Conservation (phyloP, 2,329 filamentous ascomycete species). For the Arachnomyces sp. region DNA sequence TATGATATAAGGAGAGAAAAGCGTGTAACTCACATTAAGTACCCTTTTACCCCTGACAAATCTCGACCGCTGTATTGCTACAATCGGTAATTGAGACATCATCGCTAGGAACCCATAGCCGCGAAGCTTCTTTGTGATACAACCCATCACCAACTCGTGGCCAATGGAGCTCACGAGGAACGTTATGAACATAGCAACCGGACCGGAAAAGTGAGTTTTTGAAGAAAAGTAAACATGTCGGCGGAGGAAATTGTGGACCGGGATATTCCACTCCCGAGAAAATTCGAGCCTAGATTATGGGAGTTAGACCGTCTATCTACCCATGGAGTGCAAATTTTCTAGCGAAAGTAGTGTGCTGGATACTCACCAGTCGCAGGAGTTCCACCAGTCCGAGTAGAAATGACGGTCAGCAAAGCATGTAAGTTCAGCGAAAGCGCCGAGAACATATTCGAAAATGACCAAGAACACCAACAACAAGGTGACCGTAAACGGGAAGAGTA, state of each 20-base stretch:
- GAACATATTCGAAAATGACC: constrained; percentile 94
- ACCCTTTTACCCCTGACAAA: constrained; percentile 68
- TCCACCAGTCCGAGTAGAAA: constrained; percentile 77
- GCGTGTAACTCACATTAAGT: constrained; percentile 54
- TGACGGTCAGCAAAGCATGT: constrained; percentile 88
- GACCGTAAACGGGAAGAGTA: constrained; percentile 96
- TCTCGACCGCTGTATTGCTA: constrained; percentile 76
- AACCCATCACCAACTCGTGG: constrained; percentile 94
- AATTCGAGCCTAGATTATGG: constrained; percentile 71
- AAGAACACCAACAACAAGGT: constrained; percentile 93
- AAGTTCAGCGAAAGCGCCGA: constrained; percentile 91
- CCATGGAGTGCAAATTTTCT: constrained; percentile 49
- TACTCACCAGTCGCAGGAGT: constrained; percentile 45
- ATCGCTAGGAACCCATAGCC: constrained; percentile 91
- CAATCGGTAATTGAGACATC: constrained; percentile 94
- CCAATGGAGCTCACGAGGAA: constrained; percentile 84
- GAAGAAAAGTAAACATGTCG: constrained; percentile 88
- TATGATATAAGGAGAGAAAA: not conserved
- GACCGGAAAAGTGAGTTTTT: constrained; percentile 65
- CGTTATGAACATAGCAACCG: constrained; percentile 76
- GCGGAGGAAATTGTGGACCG: constrained; percentile 89
- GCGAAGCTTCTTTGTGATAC: constrained; percentile 92
- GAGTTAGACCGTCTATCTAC: constrained; percentile 2
- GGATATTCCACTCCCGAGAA: constrained; percentile 93
- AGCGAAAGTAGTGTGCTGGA: not conserved